Base-by-base conservation (phyloP, 2,329 filamentous ascomycete genomes). In the Clonostachys rhizophaga region DNA sequence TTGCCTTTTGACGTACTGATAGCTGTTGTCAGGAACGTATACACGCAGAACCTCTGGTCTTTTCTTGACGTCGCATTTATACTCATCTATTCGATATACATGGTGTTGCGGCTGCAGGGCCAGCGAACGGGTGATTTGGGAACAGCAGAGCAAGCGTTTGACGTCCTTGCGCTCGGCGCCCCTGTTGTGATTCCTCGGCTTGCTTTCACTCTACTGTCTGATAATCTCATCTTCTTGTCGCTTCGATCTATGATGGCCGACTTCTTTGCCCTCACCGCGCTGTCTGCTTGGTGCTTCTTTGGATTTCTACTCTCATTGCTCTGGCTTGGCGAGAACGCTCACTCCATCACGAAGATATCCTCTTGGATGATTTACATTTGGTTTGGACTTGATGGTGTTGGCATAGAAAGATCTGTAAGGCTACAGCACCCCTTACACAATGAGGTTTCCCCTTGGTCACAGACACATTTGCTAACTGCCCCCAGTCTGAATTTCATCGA, bases 331-430 rank as follows among this genome's bases (percentile, higher is more conserved):
- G 77, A 87, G 53, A 83, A 81, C 17, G 64, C 67, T 1, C 82
- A 86, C 46, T 69, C 77, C 45, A 65, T 84, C 42, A 78, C 74
- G 5, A 88, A 84, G 2, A 91, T 94, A 51, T 83, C 83, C 41
- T 91, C 91, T 65, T 95, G 89, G 89, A 92, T 95, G 88, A 78
- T 94, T 2, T 94, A 87, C 78, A 91, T 95, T 53, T 95, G 89
- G 89, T 94, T 95, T 59, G 89, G 89, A 3, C 78, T 95, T 2
- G 89, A 94, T 56, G 89, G 80, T 7, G 82, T 76, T 5, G 81
- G 81, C 8, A 83, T 85, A 40, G 73, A 81, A 43, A 64, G 72
- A 53, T 80, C 79, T 48, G 74, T 76, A 58, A 59, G 71, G 59
- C 7, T 16, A 14, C 24, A 9, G 10, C 24, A 30, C 24, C 24